Evolutionary conservation across 2,329 filamentous ascomycete species (phyloP).

Genomic region (Sclerotinia borealis): DNA sequence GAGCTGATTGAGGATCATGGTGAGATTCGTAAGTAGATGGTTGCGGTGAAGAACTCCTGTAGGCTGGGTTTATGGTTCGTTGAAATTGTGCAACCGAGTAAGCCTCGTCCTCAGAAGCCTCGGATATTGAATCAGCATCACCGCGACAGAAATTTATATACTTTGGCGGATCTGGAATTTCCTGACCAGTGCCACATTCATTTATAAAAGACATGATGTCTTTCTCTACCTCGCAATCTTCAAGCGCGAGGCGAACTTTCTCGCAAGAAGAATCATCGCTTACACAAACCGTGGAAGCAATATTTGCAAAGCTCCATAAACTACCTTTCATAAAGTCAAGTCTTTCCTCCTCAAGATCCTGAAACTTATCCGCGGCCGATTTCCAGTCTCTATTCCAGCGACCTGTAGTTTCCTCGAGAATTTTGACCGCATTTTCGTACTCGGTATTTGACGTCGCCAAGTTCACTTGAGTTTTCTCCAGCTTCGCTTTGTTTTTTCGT

Average conservation of each 20-base stretch:
- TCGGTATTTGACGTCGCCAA: constrained; percentile 85
- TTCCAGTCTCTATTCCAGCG: constrained; percentile 99
- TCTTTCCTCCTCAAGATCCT: constrained; percentile 95
- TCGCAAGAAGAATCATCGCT: constrained; percentile 96
- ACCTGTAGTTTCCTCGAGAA: constrained; percentile 87
- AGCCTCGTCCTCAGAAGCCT: constrained; percentile 75
- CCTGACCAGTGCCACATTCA: constrained; percentile 85
- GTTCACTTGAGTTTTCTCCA: constrained; percentile 97
- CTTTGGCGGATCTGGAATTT: constrained; percentile 93
- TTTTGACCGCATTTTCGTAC: constrained; percentile 88
- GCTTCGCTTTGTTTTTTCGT: constrained; percentile 95
- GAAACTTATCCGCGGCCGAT: constrained; percentile 95
- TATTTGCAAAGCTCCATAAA: constrained; percentile 96
- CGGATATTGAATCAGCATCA: constrained; percentile 76
- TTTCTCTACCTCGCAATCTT: constrained; percentile 94
- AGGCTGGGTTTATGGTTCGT: constrained; percentile 89
- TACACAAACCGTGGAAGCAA: constrained; percentile 93
- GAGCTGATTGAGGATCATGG: constrained; percentile 72
- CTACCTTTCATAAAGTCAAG: constrained; percentile 97
- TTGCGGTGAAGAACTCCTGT: constrained; percentile 91
- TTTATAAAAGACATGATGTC: constrained; percentile 87
- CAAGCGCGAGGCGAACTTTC: constrained; percentile 86
- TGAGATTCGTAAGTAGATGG: constrained; percentile 90
- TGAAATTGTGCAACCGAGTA: constrained; percentile 97
- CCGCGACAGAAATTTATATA: constrained; percentile 99